A percentile compares a stretch with the other conserved stretches of the same genome.
phyloP scores from a whole-genome alignment of 1,284 basidiomycete species.

The Ustilago bromivora region DNA sequence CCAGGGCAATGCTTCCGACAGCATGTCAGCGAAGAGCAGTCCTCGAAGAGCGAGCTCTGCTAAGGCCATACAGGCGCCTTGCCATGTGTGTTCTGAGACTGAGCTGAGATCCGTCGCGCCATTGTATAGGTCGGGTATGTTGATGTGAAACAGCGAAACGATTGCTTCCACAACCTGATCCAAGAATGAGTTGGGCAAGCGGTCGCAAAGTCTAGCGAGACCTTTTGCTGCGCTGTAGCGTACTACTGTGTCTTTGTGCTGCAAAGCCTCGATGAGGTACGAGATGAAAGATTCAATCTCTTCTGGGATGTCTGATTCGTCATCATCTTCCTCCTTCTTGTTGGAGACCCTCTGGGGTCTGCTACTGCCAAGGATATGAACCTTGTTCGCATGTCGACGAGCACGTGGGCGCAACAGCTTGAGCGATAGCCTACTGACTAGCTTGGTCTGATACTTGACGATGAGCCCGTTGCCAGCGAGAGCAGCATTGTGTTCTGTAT shows the following conservation, averaged over 20 bases:
- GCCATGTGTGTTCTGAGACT: constrained; percentile 84
- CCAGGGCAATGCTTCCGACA: constrained; percentile 55
- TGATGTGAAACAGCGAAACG: constrained; percentile 76
- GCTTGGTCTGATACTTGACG: constrained; percentile 63
- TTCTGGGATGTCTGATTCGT: constrained; percentile 81
- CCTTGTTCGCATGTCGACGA: constrained; percentile 28
- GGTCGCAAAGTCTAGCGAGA: constrained; percentile 84
- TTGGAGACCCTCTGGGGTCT: neutral
- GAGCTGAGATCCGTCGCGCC: constrained; percentile 77
- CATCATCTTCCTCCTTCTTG: constrained; percentile 42
- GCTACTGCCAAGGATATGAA: constrained; percentile 18
- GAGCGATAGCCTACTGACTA: constrained; percentile 59
- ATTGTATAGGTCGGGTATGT: constrained; percentile 76
- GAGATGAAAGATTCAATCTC: constrained; percentile 82
- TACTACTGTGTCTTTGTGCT: constrained; percentile 95
- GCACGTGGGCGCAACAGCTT: constrained; percentile 54
- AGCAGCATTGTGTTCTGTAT: constrained; percentile 67
- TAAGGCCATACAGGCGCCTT: constrained; percentile 90
- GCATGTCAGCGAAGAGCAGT: constrained; percentile 70
- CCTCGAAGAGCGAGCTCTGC: constrained; percentile 90
- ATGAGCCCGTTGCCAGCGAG: constrained; percentile 49
- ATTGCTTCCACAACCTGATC: constrained; percentile 85
- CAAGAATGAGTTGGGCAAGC: constrained; percentile 81
- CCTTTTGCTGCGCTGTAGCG: constrained; percentile 96
- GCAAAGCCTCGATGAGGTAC: constrained; percentile 79